Conservation (phyloP, 345 rosid genomes). For the Eucalyptus melliodora region DNA sequence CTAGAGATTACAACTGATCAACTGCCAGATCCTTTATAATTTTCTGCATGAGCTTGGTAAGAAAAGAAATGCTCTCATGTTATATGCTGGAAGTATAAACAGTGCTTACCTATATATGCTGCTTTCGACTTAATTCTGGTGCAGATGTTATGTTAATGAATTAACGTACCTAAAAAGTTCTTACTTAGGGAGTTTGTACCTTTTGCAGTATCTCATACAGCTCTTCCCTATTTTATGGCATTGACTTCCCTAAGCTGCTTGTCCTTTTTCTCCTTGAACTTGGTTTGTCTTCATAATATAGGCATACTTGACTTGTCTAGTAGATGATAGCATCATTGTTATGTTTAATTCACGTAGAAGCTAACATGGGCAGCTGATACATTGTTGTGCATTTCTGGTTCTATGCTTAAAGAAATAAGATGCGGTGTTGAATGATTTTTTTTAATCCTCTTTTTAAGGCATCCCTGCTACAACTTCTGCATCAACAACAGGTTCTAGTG, state of each 20-base stretch:
- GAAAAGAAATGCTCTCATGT: background rate
- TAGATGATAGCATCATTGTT: background rate
- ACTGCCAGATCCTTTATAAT: background rate
- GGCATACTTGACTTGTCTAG: background rate
- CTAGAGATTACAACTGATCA: background rate
- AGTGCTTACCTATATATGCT: background rate
- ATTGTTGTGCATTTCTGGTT: background rate
- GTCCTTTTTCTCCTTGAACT: background rate
- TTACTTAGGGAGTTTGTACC: background rate
- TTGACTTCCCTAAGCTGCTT: background rate
- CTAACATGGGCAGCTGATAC: background rate
- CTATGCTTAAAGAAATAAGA: background rate
- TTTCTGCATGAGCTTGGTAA: background rate
- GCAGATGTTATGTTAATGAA: background rate
- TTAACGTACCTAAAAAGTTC: background rate
- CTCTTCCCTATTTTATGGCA: background rate
- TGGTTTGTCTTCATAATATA: background rate
- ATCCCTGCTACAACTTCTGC: constrained; percentile 37
- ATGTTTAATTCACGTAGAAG: background rate
- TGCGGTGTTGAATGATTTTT: background rate
- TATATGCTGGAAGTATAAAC: background rate
- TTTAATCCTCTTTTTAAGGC: constrained; percentile 25
- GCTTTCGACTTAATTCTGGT: background rate
- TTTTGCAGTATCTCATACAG: background rate
- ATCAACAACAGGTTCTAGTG: constrained; percentile 24